Conservation (phyloP, 2,329 filamentous ascomycete genomes). For the Akanthomyces dipterigenus region DNA sequence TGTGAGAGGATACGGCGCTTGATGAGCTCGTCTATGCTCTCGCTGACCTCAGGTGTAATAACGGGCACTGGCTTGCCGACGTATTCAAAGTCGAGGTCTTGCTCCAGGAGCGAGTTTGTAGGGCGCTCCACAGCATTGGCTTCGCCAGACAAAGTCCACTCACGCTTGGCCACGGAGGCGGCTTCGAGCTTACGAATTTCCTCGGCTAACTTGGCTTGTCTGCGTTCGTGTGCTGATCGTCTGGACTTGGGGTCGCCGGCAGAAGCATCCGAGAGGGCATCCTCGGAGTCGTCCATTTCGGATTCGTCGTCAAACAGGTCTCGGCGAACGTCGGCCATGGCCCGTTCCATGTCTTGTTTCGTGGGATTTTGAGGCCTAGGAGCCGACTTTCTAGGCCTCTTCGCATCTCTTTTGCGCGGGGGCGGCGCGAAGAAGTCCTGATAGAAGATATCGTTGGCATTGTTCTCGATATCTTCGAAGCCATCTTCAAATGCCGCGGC, state of each 20-base stretch:
- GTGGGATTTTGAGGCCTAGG: slow-evolving; percentile 39
- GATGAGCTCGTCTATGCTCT: slow-evolving; percentile 88
- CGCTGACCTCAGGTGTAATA: slow-evolving; percentile 83
- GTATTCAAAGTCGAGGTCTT: slow-evolving; percentile 94
- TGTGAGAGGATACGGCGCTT: slow-evolving; percentile 84
- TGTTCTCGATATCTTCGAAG: slow-evolving; percentile 53
- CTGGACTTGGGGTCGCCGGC: slow-evolving; percentile 65
- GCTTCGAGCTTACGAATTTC: slow-evolving; percentile 90
- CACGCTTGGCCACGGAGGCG: slow-evolving; percentile 78
- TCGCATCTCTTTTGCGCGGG: slow-evolving; percentile 61
- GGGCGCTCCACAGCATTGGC: slow-evolving; percentile 76
- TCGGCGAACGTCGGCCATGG: slow-evolving; percentile 79
- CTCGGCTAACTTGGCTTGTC: slow-evolving; percentile 76
- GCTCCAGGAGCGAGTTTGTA: slow-evolving; percentile 83
- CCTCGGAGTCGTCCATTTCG: slow-evolving; percentile 58
- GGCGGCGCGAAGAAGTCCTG: slow-evolving; percentile 91
- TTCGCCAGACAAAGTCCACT: slow-evolving; percentile 88
- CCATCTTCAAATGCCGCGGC: slow-evolving; percentile 42
- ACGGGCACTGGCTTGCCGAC: slow-evolving; percentile 91
- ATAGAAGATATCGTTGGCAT: slow-evolving; percentile 86
- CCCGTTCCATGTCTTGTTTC: slow-evolving; percentile 66
- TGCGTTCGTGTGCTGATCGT: slow-evolving; percentile 76
- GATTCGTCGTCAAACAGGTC: slow-evolving; percentile 82
- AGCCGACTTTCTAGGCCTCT: slow-evolving; percentile 36
- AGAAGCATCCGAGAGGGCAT: slow-evolving; percentile 46